phyloP scores from a whole-genome alignment of 495 filamentous ascomycete species.

The Penicillium manginii region DNA sequence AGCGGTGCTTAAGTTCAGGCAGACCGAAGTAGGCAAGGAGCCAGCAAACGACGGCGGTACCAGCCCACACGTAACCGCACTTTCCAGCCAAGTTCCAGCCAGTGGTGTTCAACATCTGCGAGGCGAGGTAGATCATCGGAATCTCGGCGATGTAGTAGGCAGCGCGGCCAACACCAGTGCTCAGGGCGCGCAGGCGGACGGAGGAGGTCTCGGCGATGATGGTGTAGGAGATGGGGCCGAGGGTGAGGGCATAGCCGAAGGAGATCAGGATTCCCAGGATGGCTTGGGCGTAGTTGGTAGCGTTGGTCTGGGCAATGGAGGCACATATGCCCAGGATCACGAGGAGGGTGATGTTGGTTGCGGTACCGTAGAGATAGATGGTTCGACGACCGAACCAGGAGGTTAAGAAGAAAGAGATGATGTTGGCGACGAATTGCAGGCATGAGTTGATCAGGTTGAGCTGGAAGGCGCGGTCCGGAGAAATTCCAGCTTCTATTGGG shows the following conservation, averaged over 20 bases:
- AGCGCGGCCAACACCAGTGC: slow-evolving; percentile 56
- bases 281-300: slow-evolving; percentile 51
- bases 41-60: slow-evolving; percentile 27
- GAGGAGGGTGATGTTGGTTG: slow-evolving; percentile 36
- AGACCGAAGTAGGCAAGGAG: slow-evolving; percentile 33
- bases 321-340: slow-evolving; percentile 48
- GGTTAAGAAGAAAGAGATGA: slow-evolving; percentile 26
- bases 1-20: slow-evolving; percentile 44
- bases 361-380: slow-evolving; percentile 49
- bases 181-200: slow-evolving; percentile 54
- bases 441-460: slow-evolving; percentile 43
- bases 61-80: slow-evolving; percentile 44
- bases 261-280: slow-evolving; percentile 57
- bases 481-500: slow-evolving; percentile 31
- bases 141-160: slow-evolving; percentile 49
- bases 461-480: slow-evolving; percentile 30
- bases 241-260: slow-evolving; percentile 44
- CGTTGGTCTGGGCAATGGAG: slow-evolving; percentile 37
- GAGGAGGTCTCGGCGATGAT: slow-evolving; percentile 61
- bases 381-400: slow-evolving; percentile 50
- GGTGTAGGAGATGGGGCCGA: slow-evolving; percentile 57
- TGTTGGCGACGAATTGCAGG: slow-evolving; percentile 40
- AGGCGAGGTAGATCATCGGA: slow-evolving; percentile 55
- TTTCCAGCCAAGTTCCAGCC: slow-evolving; percentile 36
- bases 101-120: slow-evolving; percentile 50